phyloP scores from a whole-genome alignment of 2,329 filamentous ascomycete species.

The Botrytis porri region DNA sequence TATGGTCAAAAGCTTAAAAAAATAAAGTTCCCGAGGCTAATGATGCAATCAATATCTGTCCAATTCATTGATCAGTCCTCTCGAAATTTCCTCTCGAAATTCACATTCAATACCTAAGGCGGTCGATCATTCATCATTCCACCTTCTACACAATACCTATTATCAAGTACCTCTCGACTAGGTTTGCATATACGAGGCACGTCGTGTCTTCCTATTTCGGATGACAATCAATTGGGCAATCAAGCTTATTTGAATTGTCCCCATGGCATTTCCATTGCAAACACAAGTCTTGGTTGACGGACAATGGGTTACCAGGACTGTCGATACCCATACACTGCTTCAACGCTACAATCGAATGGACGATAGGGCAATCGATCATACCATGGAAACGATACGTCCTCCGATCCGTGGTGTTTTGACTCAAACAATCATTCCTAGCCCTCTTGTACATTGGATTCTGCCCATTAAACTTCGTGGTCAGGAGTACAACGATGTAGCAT shows the following conservation, averaged over 20 bases:
- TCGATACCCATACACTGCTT: slow-evolving; percentile 45
- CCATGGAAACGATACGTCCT: slow-evolving; percentile 38
- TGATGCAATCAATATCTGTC: neutral
- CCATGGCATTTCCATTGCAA: slow-evolving; percentile 33
- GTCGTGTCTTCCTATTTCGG: slow-evolving; percentile 2
- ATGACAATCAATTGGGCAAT: neutral
- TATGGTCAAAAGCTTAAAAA: neutral
- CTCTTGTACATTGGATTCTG: slow-evolving; percentile 71
- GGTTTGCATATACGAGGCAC: slow-evolving; percentile 11
- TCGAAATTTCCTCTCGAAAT: neutral
- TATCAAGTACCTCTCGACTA: neutral
- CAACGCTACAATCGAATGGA: slow-evolving; percentile 37
- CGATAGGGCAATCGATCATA: slow-evolving; percentile 37
- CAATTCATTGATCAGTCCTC: neutral
- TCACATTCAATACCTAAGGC: neutral
- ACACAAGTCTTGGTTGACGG: slow-evolving; percentile 37
- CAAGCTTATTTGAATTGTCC: slow-evolving; percentile 14
- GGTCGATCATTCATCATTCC: neutral
- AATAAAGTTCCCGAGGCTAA: neutral
- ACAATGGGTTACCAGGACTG: slow-evolving; percentile 38
- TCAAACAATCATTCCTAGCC: slow-evolving; percentile 73
- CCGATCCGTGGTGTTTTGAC: slow-evolving; percentile 71
- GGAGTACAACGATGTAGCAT: slow-evolving; percentile 75
- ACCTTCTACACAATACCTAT: neutral
- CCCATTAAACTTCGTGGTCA: slow-evolving; percentile 73